Evolutionary conservation across 2,329 filamentous ascomycete species (phyloP), one percentile per base, ranked within the genome.

Genomic region (Colletotrichum coccodes): DNA sequence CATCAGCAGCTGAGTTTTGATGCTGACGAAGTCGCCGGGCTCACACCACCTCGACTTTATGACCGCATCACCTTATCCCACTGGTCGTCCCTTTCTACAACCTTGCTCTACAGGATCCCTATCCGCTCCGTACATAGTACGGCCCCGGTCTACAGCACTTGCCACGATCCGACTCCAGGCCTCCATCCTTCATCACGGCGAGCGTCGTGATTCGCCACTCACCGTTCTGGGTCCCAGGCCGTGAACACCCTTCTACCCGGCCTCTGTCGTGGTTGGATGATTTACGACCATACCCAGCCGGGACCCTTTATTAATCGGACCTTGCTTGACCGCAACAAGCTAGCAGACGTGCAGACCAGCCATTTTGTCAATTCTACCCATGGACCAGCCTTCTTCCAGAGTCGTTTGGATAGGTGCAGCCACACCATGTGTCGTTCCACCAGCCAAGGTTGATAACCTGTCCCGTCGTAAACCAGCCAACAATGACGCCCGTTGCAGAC

Each of bases 261-360:
- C 42, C 30, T 42, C 49, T 67, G 62, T 64, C 75, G 77, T 82
- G 81, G 80, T 83, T 82, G 81, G 81, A 80, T 75, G 67, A 68
- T 76, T 79, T 83, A 83, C 81, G 81, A 79, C 64, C 14, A 26
- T 50, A 28, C 34, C 57, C 44, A 53, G 38, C 11, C 12, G 3
- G 52, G 36, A 21, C 44, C 30, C 40, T 58, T 61, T 58, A 36
- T 47, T 46, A 52, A 68, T 44, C 67, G 46, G 46, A 56, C 56
- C 46, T 47, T 60, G 42, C 61, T 54, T 60, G 61, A 50, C 54
- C 65, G 28, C 26, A 69, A 56, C 34, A 32, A 56, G 66, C 42
- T 69, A 65, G 61, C 34, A 69, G 34, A 50, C 26, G 9, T 18
- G 44, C 61, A 53, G 34, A 54, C 36, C 57, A 67, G 18, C 63